Evolutionary conservation across 176 grass and related monocot genomes (phyloP).

Genomic region (Triticum urartu): DNA sequence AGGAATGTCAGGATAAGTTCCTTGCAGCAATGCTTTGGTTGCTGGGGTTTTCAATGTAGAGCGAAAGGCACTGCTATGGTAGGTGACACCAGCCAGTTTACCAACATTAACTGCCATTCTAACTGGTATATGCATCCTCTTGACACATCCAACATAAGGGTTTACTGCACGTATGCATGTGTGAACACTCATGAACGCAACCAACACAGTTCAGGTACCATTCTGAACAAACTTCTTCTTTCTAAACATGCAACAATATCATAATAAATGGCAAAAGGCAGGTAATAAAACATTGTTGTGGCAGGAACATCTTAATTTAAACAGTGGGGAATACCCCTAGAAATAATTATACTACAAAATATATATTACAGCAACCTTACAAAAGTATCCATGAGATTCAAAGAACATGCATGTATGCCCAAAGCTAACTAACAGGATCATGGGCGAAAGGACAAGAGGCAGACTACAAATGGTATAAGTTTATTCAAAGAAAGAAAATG

Average conservation of each 20-base stretch:
- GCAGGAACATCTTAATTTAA: neutral
- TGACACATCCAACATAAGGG: neutral
- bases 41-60: neutral
- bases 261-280: neutral
- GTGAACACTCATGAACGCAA: neutral
- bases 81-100: neutral
- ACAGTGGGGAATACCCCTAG: neutral
- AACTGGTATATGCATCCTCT: neutral
- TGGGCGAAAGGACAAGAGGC: neutral
- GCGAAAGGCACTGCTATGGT: neutral
- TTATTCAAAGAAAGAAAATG: conserved; percentile 10
- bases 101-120: neutral
- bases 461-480: neutral
- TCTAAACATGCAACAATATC: neutral
- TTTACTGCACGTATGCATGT: conserved; percentile 5
- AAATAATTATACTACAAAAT: neutral
- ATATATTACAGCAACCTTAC: neutral
- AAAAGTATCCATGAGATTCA: neutral
- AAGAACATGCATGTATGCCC: neutral
- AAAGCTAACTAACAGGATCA: neutral
- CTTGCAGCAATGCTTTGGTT: neutral
- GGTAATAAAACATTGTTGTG: neutral
- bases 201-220: neutral
- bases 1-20: neutral
- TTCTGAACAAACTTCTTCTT: neutral